A percentile compares a stretch with the other conserved stretches of the same genome.
Conservation (phyloP, 257 asterid species). For the Nicotiana attenuata region DNA sequence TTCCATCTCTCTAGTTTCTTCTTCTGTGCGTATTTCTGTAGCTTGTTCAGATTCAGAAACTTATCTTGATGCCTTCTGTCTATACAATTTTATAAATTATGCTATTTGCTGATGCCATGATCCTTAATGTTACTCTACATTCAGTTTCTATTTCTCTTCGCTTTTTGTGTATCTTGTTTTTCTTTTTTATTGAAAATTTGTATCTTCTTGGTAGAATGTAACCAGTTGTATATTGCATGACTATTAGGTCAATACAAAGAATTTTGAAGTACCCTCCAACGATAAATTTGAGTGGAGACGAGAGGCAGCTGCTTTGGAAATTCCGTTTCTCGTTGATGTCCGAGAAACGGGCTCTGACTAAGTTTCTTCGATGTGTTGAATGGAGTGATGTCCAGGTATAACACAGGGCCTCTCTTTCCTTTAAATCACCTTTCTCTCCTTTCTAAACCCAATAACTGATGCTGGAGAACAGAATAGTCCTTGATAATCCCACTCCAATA, state of each 20-base stretch:
- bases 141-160: neutral
- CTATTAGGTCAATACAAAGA: constrained; percentile 80
- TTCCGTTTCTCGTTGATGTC: constrained; percentile 92
- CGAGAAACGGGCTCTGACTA: constrained; percentile 91
- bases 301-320: constrained; percentile 96
- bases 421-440: neutral
- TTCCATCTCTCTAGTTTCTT: neutral
- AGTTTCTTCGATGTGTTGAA: constrained; percentile 92
- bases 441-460: neutral
- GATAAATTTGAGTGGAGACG: constrained; percentile 90
- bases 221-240: constrained; percentile 25
- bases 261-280: constrained; percentile 94
- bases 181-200: constrained; percentile 1
- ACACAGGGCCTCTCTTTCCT: neutral
- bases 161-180: neutral
- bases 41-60: neutral
- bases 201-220: constrained; percentile 7
- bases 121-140: neutral
- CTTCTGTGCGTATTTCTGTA: neutral
- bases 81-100: neutral
- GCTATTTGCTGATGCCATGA: neutral
- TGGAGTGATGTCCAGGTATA: constrained; percentile 98
- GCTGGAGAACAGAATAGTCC: neutral
- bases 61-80: constrained; percentile 1
- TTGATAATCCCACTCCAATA: neutral